phyloP scores from a whole-genome alignment of 208 protist species.

The Angomonas ambiguus region DNA sequence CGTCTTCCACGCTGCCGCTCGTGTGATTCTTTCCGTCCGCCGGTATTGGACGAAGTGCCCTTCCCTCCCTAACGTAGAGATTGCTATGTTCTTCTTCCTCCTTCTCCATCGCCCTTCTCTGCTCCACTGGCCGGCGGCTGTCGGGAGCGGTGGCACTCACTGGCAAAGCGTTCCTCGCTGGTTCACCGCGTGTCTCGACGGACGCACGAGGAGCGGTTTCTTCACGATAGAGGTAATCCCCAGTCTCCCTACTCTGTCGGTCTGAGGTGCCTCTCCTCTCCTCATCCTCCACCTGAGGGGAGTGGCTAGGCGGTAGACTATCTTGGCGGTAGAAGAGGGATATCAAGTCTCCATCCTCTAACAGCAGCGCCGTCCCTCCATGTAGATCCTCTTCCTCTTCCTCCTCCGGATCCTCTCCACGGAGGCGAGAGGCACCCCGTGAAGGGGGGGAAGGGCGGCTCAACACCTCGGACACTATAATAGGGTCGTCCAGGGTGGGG shows the following conservation, averaged over 20 bases:
- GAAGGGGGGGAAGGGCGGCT: no score
- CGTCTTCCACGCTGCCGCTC: neutral
- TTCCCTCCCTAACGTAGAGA: neutral
- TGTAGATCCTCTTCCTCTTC: neutral
- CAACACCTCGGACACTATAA: neutral
- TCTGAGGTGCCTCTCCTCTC: no score
- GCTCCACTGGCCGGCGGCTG: neutral
- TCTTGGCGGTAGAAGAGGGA: neutral
- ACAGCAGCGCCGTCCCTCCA: neutral
- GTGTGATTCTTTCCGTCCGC: no score
- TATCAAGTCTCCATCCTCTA: slow-evolving; percentile 2
- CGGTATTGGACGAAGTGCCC: neutral
- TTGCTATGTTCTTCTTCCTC: neutral
- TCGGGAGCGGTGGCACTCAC: neutral
- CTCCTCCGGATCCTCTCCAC: neutral
- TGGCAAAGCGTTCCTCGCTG: neutral
- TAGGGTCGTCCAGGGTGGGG: neutral
- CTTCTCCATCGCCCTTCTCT: neutral
- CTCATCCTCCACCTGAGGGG: no score
- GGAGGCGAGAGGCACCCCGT: no score
- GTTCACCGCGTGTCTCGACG: no score
- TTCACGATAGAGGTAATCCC: no score
- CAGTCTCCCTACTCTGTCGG: no score
- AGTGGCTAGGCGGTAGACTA: no score
- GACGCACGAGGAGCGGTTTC: no score